Conservation (phyloP, 1,139 yeast species). For the Saccharomyces hybrid region DNA sequence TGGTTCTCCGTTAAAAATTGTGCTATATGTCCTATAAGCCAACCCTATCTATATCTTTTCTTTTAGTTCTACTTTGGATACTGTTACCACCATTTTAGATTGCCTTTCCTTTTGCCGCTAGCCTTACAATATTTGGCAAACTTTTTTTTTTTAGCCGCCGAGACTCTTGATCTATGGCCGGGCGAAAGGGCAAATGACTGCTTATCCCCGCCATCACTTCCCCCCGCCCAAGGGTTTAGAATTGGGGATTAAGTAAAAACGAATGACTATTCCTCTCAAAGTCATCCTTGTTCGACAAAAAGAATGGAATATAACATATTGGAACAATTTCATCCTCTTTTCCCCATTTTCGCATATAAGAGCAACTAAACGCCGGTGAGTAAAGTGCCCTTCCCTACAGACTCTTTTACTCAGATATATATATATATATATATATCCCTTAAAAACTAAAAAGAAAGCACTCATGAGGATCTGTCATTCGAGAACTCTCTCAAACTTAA, state of each 20-base stretch:
- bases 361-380: not conserved
- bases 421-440: not conserved
- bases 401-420: not conserved
- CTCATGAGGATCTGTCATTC: not conserved
- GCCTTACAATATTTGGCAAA: not conserved
- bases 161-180: not conserved
- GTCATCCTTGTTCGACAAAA: not conserved
- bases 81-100: not conserved
- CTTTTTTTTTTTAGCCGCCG: not conserved
- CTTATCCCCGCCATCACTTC: not conserved
- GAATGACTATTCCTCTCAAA: not conserved
- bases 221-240: not conserved
- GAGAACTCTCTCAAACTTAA: not conserved
- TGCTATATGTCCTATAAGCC: not conserved
- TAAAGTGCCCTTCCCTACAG: not conserved
- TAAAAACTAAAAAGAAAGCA: not conserved
- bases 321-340: not conserved
- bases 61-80: not conserved
- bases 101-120: not conserved
- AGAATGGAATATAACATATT: not conserved
- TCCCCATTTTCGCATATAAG: not conserved
- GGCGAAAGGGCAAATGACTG: not conserved
- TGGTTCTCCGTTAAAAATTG: not conserved
- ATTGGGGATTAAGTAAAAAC: not conserved
- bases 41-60: not conserved